These are phyloP conservation scores for Turritis glabra DNA, from an alignment of 345 rosid genomes.

Conservation along the genomic window DNA sequence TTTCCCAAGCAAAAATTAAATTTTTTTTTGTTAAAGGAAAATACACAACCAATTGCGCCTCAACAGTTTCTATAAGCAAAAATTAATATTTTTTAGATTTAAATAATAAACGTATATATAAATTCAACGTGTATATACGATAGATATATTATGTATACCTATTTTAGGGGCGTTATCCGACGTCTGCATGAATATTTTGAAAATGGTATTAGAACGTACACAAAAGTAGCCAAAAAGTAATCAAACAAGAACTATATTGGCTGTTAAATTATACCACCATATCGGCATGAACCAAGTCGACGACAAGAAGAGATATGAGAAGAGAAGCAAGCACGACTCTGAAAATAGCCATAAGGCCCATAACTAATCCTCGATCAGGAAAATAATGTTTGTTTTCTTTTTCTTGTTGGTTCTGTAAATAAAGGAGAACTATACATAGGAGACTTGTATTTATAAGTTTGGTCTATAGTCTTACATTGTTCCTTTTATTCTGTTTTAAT, in stretches of 20 bases:
- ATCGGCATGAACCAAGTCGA: slow-evolving; percentile 44
- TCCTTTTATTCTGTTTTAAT: background rate
- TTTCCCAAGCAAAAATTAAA: background rate
- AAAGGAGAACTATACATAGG: background rate
- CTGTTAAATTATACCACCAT: background rate
- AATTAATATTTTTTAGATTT: no score
- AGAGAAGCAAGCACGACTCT: slow-evolving; percentile 44
- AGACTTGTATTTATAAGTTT: background rate
- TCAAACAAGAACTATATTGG: background rate
- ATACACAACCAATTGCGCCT: no score
- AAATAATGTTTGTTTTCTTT: background rate
- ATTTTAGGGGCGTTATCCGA: background rate
- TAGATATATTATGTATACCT: slow-evolving; percentile 14
- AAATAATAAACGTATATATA: background rate
- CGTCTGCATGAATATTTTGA: slow-evolving; percentile 1
- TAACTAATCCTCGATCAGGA: background rate
- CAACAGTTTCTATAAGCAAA: no score
- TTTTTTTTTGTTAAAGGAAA: no score
- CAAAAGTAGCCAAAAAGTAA: background rate
- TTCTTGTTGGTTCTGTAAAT: background rate
- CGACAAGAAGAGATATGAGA: slow-evolving; percentile 50
- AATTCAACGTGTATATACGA: slow-evolving; percentile 5
- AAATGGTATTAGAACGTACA: background rate
- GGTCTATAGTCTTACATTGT: background rate
- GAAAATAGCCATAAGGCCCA: slow-evolving; percentile 48